These are phyloP conservation scores for Amauroascus niger DNA, from an alignment of 2,329 filamentous ascomycete genomes.

Conservation along the genomic window DNA sequence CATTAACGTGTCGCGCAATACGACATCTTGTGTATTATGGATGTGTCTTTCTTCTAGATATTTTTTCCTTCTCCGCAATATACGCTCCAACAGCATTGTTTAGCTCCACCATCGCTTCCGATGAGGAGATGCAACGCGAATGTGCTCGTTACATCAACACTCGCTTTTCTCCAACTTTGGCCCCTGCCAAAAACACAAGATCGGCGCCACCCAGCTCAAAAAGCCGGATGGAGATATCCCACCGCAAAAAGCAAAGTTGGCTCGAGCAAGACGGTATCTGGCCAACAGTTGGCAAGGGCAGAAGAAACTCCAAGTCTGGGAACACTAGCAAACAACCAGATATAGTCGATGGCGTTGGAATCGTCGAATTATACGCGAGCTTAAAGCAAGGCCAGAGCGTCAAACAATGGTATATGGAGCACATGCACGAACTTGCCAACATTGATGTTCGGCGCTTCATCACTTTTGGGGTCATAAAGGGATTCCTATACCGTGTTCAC, in stretches of 20 bases:
- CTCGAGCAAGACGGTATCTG: conserved; percentile 34
- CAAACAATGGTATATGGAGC: conserved; percentile 72
- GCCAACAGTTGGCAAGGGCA: conserved; percentile 32
- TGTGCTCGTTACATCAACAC: conserved; percentile 73
- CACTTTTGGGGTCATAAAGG: conserved; percentile 93
- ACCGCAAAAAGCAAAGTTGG: conserved; percentile 17
- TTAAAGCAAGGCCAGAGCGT: conserved; percentile 75
- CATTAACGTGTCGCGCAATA: conserved; percentile 74
- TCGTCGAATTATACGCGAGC: conserved; percentile 77
- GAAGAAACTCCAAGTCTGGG: conserved; percentile 14
- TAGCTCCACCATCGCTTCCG: conserved; percentile 61
- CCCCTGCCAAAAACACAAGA: conserved; percentile 18
- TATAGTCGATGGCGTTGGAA: conserved; percentile 37
- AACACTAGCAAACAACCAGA: conserved; percentile 1
- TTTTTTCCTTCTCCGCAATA: conserved; percentile 87
- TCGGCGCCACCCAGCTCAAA: conserved; percentile 10
- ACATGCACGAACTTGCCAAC: conserved; percentile 60
- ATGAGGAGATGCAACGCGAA: conserved; percentile 72
- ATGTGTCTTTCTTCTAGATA: conserved; percentile 78
- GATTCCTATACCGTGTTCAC: conserved; percentile 83
- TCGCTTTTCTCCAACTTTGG: conserved; percentile 31
- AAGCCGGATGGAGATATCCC: background rate
- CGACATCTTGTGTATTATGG: conserved; percentile 90
- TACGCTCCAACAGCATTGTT: conserved; percentile 78
- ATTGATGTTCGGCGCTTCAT: conserved; percentile 86